Percentiles rank a stretch among this genome's conserved stretches.
phyloP scores from a whole-genome alignment of 805 yeast genomes.

The Yarrowia phangngaensis region DNA sequence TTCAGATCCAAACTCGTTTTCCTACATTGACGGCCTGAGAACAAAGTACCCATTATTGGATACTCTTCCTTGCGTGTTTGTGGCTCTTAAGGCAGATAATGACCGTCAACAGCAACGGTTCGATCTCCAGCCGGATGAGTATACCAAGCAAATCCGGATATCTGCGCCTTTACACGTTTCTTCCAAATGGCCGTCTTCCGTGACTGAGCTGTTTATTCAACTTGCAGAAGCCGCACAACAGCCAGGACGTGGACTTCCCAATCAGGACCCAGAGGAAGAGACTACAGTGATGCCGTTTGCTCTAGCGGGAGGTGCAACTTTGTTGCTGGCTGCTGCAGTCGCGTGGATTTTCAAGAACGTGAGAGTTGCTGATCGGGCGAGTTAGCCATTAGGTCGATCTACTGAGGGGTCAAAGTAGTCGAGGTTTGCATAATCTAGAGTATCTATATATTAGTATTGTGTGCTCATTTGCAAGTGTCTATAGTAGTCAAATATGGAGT shows the following conservation, averaged over 20 bases:
- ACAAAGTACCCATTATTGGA: conserved; percentile 54
- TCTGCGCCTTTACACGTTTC: conserved; percentile 89
- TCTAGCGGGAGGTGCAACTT: conserved; percentile 59
- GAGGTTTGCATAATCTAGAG: too few species aligned
- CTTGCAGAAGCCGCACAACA: conserved; percentile 80
- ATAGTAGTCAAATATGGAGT: too few species aligned
- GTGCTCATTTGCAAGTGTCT: too few species aligned
- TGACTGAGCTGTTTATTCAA: conserved; percentile 79
- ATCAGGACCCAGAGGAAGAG: conserved; percentile 60
- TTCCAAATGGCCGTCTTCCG: conserved; percentile 81
- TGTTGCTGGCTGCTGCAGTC: conserved; percentile 26
- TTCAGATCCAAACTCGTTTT: conserved; percentile 92
- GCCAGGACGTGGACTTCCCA: conserved; percentile 67
- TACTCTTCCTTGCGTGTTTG: conserved; percentile 76
- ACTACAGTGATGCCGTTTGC: conserved; percentile 51
- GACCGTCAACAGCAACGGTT: conserved; percentile 93
- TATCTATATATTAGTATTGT: too few species aligned
- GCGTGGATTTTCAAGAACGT: conserved; percentile 25
- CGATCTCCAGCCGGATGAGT: conserved; percentile 81
- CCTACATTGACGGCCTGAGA: conserved; percentile 69
- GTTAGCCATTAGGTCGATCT: too few species aligned
- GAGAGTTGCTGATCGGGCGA: conserved; percentile 14
- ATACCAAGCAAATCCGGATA: conserved; percentile 59
- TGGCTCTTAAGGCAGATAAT: conserved; percentile 90
- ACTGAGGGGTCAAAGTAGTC: too few species aligned